Base-by-base conservation (phyloP, 1,139 yeast genomes). In the Diutina mesorugosa region DNA sequence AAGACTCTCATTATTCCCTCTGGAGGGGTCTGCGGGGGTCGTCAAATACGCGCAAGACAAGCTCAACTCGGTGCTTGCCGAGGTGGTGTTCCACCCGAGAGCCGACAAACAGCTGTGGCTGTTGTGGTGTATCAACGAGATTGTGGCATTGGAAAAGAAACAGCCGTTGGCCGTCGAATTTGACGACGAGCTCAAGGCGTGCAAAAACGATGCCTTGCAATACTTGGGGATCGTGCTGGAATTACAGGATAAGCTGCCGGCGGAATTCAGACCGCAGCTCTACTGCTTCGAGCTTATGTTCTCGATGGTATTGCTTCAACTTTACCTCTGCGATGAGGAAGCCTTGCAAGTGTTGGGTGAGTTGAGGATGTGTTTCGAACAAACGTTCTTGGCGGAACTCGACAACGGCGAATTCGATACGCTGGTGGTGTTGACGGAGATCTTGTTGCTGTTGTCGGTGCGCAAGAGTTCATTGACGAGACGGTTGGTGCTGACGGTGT, bases 301-400 rank as follows among this genome's bases (percentile, higher is more conserved):
- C 59, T 86, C 97, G 0, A 81, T 89, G 79, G 87, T 87, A 2
- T 69, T 90, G 54, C 68, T 93, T 32, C 97, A 90, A 66, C 76
- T 91, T 51, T 90, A 85, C 65, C 73, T 84, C 60, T 95, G 93
- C 21, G 90, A 85, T 63, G 83, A 80, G 57, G 98, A 91, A 60
- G 86, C 96, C 0, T 82, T 87, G 4, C 75, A 83, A 41, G 85
- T 90, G 28, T 74, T 90, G 51, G 85, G 83, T 47, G 99, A 91
- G 65, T 72, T 91, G 57, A 83, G 78, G 58, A 70, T 72, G 18
- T 81, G 84, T 59, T 83, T 76, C 61, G 75, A 76, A 50, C 71
- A 72, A 50, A 68, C 73, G 38, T 71, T 74, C 54, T 29, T 38
- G 18, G 45, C 45, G 9, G 53, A 16, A 16, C 64, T 66, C 7